These are phyloP conservation scores for Plantago ovata DNA, from an alignment of 257 asterid species.

Conservation along the genomic window DNA sequence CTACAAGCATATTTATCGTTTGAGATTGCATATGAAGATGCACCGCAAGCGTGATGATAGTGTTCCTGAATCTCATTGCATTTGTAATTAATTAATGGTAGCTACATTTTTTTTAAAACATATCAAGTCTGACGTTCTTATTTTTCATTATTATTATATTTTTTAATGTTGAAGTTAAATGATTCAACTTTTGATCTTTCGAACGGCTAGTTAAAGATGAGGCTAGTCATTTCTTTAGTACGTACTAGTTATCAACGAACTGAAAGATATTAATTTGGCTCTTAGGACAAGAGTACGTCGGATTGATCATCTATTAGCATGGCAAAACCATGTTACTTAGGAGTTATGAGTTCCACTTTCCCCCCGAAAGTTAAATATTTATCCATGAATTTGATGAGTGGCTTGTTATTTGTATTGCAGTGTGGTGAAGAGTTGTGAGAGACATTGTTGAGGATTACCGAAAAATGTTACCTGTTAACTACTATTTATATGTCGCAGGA, in stretches of 20 bases:
- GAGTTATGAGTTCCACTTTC: neutral
- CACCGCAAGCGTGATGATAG: too few species aligned
- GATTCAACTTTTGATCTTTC: conserved; percentile 99
- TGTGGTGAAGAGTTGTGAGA: conserved; percentile 87
- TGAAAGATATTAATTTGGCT: neutral
- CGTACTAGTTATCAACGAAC: neutral
- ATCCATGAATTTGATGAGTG: neutral
- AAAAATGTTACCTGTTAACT: too few species aligned
- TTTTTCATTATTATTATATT: too few species aligned
- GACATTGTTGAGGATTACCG: conserved; percentile 45
- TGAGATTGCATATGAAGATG: too few species aligned
- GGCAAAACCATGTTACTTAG: too few species aligned
- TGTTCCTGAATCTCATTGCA: too few species aligned
- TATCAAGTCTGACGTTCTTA: conserved; percentile 16
- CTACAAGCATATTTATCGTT: too few species aligned
- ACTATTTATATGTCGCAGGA: too few species aligned
- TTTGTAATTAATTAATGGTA: neutral
- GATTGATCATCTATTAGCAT: too few species aligned
- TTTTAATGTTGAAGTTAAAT: conserved; percentile 69
- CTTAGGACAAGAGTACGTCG: too few species aligned
- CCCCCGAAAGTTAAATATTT: neutral
- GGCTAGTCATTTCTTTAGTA: conserved; percentile 38
- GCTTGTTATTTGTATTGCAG: conserved; percentile 34
- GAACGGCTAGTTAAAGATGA: conserved; percentile 76
- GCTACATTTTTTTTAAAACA: too few species aligned